phyloP scores from a whole-genome alignment of 2,329 filamentous ascomycete genomes.

The Trichoderma hamatum region DNA sequence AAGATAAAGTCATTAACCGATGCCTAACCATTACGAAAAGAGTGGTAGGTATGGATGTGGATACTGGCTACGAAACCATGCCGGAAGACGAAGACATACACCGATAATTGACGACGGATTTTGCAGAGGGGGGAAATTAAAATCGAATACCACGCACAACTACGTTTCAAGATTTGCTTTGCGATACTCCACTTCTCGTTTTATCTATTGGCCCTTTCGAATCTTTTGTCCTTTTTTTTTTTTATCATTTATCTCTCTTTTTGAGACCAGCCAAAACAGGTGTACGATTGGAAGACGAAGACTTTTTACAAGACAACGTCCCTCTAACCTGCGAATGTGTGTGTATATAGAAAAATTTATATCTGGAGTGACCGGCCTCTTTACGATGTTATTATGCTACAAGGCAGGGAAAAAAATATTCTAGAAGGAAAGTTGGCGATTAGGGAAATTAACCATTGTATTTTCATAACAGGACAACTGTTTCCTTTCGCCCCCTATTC shows the following conservation, averaged over 20 bases:
- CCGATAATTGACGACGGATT: neutral
- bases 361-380: slow-evolving; percentile 15
- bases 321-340: slow-evolving; percentile 5
- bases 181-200: slow-evolving; percentile 14
- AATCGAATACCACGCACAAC: neutral
- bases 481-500: neutral
- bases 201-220: neutral
- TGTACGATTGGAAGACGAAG: slow-evolving; percentile 8
- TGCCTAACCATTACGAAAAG: slow-evolving; percentile 60
- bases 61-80: slow-evolving; percentile 63
- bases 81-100: slow-evolving; percentile 49
- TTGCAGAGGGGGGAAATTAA: neutral
- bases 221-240: neutral
- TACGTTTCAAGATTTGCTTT: neutral
- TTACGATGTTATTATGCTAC: slow-evolving; percentile 22
- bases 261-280: neutral
- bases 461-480: slow-evolving; percentile 8
- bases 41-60: slow-evolving; percentile 61
- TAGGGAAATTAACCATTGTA: slow-evolving; percentile 6
- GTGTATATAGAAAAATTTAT: slow-evolving; percentile 21
- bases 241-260: neutral
- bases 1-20: slow-evolving; percentile 57
- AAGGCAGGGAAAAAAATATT: slow-evolving; percentile 19
- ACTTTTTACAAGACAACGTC: slow-evolving; percentile 5
- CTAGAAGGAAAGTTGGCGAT: slow-evolving; percentile 17